Evolutionary conservation across 129 eudicot genomes (phyloP), one percentile per base, ranked within the genome.

Genomic region (Pulicaria dysenterica): DNA sequence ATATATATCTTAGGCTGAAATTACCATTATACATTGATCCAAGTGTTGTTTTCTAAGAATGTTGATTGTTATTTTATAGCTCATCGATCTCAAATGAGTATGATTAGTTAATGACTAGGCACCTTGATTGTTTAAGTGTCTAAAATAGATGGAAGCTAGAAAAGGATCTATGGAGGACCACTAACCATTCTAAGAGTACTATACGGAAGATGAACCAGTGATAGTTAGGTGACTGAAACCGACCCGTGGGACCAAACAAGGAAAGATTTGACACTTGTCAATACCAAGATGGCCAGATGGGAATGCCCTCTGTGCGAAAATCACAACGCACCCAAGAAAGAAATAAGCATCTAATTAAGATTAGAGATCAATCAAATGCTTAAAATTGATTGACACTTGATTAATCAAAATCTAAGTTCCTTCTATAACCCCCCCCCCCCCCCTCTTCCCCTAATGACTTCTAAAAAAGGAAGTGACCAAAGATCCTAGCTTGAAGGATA

Each of bases 381-480:
- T 67, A 57, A 67, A 67, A 64, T 13, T 67, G 74, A 76, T 58
- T 67, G 68, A 38, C 56, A 76, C 69, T 76, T 45, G 62, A 75
- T 56, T 37, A 11, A 51, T 34, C 50, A 57, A 43, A 41, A 50
- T 17, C 5, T 38, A 63, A 60, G 3, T 53, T 43, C 13, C 69
- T 59, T 60, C 48, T 46, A 10, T 5, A 59, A 47, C 69, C 13
- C 54, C 11, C 54, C 11, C 64, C 54, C 39, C 69, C 13, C 54
- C 11, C 54, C 11, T 54, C 54, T 17, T 4, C 36, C 58, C 41
- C 9, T 46, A 8, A 17, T 53, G 37, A 1, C 40, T 39, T 53
- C 10, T 51, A 15, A 40, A 51, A 51, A 8, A 10, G 62, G 8
- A 38, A 69, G 63, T 9, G 4, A 71, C 31, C 59, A 24, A 57